Percentiles rank a stretch among this genome's conserved stretches.
phyloP scores from a whole-genome alignment of 352 stramenopile species.

The Phytophthora chlamydospora region DNA sequence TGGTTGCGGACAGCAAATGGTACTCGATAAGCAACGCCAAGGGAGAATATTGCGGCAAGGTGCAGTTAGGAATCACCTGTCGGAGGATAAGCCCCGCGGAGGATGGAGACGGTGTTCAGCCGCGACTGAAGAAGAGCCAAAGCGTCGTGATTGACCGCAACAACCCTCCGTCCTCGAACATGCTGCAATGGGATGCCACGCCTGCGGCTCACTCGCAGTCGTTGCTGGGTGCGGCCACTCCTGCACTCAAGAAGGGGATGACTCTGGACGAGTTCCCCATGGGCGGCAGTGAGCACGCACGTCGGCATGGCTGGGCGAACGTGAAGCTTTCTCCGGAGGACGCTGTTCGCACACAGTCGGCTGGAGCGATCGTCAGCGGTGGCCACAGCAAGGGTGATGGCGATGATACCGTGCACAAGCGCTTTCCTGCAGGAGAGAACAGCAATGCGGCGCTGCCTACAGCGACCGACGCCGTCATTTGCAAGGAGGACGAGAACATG shows the following conservation, averaged over 20 bases:
- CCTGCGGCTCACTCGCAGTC: conserved; percentile 33
- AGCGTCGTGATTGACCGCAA: conserved; percentile 76
- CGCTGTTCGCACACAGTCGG: conserved; percentile 57
- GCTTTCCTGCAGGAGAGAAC: conserved; percentile 34
- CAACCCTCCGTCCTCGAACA: conserved; percentile 70
- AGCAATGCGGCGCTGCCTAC: conserved; percentile 30
- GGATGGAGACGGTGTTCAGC: conserved; percentile 45
- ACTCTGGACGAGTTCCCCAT: conserved; percentile 48
- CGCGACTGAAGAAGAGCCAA: conserved; percentile 77
- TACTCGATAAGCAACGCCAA: conserved; percentile 88
- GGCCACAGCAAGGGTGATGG: conserved; percentile 31
- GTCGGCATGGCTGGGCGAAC: conserved; percentile 79
- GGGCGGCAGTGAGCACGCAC: conserved; percentile 35
- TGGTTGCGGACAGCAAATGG: conserved; percentile 79
- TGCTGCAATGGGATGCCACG: conserved; percentile 77
- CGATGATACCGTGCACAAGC: conserved; percentile 45
- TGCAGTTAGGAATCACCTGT: conserved; percentile 84
- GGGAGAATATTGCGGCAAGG: conserved; percentile 87
- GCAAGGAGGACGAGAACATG: conserved; percentile 88
- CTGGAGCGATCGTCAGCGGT: conserved; percentile 48
- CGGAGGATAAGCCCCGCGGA: conserved; percentile 38
- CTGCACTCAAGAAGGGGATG: conserved; percentile 37
- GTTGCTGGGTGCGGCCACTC: conserved; percentile 48
- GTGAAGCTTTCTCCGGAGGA: conserved; percentile 79
- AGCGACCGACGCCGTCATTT: conserved; percentile 63